phyloP scores from a whole-genome alignment of 1,284 basidiomycete species.

The Rhodotorula sp. region DNA sequence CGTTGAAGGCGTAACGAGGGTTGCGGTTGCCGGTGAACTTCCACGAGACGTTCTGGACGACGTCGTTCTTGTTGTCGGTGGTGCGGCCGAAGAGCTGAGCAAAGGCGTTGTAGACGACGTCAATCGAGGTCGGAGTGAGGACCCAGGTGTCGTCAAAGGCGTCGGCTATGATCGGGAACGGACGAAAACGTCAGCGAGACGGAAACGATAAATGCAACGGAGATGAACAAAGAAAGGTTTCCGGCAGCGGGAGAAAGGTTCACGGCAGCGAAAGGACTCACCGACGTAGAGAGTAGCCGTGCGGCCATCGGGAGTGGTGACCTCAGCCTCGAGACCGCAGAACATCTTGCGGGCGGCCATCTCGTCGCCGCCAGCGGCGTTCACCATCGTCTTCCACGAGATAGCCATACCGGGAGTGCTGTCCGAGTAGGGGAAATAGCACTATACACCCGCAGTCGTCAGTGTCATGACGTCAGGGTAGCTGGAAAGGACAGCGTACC shows the following conservation, averaged over 20 bases:
- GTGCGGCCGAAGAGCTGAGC: constrained; percentile 12
- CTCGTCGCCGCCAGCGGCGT: constrained; percentile 25
- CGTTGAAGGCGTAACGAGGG: not conserved
- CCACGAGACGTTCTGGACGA: constrained; percentile 32
- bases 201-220: not conserved
- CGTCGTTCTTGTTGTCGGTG: constrained; percentile 37
- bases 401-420: constrained; percentile 30
- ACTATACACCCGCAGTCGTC: constrained; percentile 3
- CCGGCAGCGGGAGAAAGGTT: not conserved
- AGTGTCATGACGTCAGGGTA: too few species aligned
- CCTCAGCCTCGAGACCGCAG: constrained; percentile 32
- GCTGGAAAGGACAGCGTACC: too few species aligned
- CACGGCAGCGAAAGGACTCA: not conserved
- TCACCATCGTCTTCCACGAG: constrained; percentile 31
- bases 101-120: constrained; percentile 31
- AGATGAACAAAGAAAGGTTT: not conserved
- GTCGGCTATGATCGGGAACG: constrained; percentile 5
- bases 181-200: not conserved
- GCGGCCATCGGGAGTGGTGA: constrained; percentile 26
- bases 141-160: constrained; percentile 40
- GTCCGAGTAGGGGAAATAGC: constrained; percentile 28
- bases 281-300: constrained; percentile 10
- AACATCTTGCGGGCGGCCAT: constrained; percentile 15
- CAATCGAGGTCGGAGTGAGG: constrained; percentile 27
- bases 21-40: constrained; percentile 33